Conservation (phyloP, 2,329 filamentous ascomycete species). For the Pezicula carpinea region DNA sequence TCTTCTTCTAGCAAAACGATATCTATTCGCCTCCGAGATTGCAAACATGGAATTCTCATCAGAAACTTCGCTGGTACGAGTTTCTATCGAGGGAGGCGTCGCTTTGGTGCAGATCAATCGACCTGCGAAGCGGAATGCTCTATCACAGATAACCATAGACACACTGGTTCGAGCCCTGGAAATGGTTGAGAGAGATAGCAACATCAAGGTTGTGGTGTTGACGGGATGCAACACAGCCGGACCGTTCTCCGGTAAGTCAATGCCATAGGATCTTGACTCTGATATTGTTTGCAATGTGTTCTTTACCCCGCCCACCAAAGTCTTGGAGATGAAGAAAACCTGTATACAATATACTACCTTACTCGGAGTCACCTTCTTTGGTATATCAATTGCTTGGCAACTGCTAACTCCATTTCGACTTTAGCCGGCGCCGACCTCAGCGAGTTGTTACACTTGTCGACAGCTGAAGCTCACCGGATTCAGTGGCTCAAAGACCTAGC, state of each 20-base stretch:
- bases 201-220: conserved; percentile 49
- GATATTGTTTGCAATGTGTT: too few species aligned
- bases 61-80: conserved; percentile 19
- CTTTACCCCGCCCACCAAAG: too few species aligned
- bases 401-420: conserved; percentile 13
- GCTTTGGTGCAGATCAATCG: conserved; percentile 48
- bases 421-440: conserved; percentile 30
- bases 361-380: too few species aligned
- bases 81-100: conserved; percentile 31
- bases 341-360: too few species aligned
- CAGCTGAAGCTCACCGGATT: conserved; percentile 22
- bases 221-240: conserved; percentile 32
- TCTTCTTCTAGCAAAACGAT: too few species aligned
- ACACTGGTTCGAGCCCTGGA: conserved; percentile 11
- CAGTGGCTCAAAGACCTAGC: conserved; percentile 37
- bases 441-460: conserved; percentile 28
- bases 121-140: conserved; percentile 53
- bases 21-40: neutral
- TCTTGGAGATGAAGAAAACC: too few species aligned
- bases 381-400: conserved; percentile 20
- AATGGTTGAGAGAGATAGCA: conserved; percentile 45
- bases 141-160: conserved; percentile 35
- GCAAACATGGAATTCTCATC: conserved; percentile 9
- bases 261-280: neutral
- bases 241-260: conserved; percentile 14